These are phyloP conservation scores for Hirschfeldia incana DNA, from an alignment of 345 rosid species.

Conservation along the genomic window DNA sequence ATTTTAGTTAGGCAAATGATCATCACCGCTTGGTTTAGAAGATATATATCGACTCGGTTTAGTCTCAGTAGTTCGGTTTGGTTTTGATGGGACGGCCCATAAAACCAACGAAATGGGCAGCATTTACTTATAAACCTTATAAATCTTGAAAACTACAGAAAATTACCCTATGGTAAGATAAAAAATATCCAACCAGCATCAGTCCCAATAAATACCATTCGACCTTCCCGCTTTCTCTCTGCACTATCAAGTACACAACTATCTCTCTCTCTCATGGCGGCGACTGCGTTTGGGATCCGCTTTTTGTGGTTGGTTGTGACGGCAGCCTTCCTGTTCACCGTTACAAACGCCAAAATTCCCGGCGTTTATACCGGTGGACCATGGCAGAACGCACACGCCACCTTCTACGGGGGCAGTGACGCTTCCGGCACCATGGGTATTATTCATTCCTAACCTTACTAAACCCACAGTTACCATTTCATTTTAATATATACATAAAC, in stretches of 20 bases:
- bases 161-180: neutral
- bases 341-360: slow-evolving; percentile 65
- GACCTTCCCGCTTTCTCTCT: slow-evolving; percentile 30
- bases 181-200: slow-evolving; percentile 6
- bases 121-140: neutral
- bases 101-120: neutral
- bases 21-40: neutral
- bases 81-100: neutral
- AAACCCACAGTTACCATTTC: neutral
- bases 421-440: slow-evolving; percentile 96
- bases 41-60: neutral
- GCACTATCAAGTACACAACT: slow-evolving; percentile 23
- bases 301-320: slow-evolving; percentile 36
- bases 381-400: slow-evolving; percentile 84
- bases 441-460: neutral
- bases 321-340: slow-evolving; percentile 20
- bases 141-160: neutral
- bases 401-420: slow-evolving; percentile 84
- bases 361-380: slow-evolving; percentile 66
- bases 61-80: neutral
- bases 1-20: no score
- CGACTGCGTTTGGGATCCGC: slow-evolving; percentile 27
- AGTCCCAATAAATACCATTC: slow-evolving; percentile 25
- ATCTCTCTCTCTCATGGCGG: slow-evolving; percentile 22
- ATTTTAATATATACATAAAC: neutral